Base-by-base conservation (phyloP, 306 rosid species). In the Prunus armeniaca region DNA sequence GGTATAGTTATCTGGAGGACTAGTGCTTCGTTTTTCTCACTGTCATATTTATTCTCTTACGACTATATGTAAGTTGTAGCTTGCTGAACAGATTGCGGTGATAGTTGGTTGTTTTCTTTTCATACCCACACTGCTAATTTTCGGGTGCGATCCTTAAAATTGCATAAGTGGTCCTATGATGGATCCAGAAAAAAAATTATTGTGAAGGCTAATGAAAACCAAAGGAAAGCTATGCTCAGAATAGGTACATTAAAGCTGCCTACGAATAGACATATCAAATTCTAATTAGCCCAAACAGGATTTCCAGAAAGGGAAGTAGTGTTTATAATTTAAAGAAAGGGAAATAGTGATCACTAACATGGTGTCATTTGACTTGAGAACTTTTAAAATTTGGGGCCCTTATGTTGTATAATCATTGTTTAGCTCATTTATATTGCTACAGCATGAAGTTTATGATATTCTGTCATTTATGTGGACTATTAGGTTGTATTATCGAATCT, bases 391-490 rank as follows among this genome's bases (percentile, higher is more conserved):
- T 24, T 58, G 34, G 14, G 27, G 6, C 22, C 13, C 61, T 55
- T 24, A 55, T 55, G 25, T 2, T 55, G 61, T 55, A n/a, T 55
- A 24, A 55, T 55, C 11, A 55, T 55, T 55, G 11, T 4, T 55
- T 55, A 24, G 65, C 17, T 58, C 17, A 24, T 24, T 2, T 8
- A n/a, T 19, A 63, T 20, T 71, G 9, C 22, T 20, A 13, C 65
- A 34, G 32, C 52, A 56, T 55, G 38, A 13, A 55, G 52, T 20
- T 52, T 52, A 54, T 32, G 50, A 52, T 45, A 12, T 22, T 46
- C 25, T 67, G 51, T 46, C 55, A 43, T 67, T 46, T 22, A n/a
- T 67, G 72, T 67, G 55, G 54, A 67, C 17, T 47, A 45, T 67
- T 67, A 14, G 10, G 11, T 9, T 10, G 72, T 67, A 13, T 46